Evolutionary conservation across 441 rosid species (phyloP).

Genomic region (Corymbia calophylla): DNA sequence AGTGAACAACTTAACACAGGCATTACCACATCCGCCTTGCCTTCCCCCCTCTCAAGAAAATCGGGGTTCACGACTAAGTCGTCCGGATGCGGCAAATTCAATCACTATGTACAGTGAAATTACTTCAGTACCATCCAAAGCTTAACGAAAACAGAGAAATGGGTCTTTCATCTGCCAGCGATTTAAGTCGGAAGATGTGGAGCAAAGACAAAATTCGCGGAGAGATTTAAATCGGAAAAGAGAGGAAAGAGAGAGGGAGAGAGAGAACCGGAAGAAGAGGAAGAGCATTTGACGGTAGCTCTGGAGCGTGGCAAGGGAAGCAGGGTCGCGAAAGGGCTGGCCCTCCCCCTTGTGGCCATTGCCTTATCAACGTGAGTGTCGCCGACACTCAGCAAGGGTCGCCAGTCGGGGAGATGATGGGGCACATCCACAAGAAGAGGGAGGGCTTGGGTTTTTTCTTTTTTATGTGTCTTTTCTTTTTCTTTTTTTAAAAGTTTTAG

Average conservation of each 20-base stretch:
- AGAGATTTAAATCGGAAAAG: neutral
- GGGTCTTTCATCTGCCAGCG: neutral
- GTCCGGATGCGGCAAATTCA: neutral
- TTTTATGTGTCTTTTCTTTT: too few relatives aligned
- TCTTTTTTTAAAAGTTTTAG: too few relatives aligned
- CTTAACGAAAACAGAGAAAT: neutral
- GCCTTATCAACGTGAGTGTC: conserved; percentile 1
- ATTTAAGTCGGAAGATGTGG: neutral
- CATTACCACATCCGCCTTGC: neutral
- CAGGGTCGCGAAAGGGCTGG: conserved; percentile 7
- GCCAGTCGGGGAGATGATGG: too few relatives aligned
- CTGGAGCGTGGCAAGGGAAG: conserved; percentile 17
- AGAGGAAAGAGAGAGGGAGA: too few relatives aligned
- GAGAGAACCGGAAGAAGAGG: conserved; percentile 23
- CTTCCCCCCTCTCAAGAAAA: neutral
- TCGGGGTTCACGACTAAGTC: neutral
- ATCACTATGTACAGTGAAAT: neutral
- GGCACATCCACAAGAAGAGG: too few relatives aligned
- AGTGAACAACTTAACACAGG: too few relatives aligned
- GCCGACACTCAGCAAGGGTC: too few relatives aligned
- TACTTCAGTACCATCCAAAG: neutral
- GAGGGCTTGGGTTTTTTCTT: too few relatives aligned
- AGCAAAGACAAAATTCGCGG: neutral
- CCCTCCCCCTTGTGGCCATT: too few relatives aligned
- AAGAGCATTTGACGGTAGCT: conserved; percentile 26